phyloP scores from a whole-genome alignment of 441 rosid genomes.

The Euphorbia schlechtendalii region DNA sequence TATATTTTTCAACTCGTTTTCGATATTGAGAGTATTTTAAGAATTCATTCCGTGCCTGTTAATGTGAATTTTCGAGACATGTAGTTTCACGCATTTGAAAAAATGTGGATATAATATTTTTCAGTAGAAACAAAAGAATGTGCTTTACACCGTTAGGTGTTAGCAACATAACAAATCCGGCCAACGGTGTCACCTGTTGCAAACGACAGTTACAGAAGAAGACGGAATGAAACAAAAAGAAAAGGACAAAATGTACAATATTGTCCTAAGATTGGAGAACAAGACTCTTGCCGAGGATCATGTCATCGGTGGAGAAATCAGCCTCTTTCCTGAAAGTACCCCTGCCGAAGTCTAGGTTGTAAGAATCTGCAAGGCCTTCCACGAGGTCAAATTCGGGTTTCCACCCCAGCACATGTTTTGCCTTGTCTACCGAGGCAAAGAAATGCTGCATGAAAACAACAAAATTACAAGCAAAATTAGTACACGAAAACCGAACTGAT shows the following conservation, averaged over 20 bases:
- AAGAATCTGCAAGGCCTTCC: conserved; percentile 82
- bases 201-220: conserved; percentile 1
- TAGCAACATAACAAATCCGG: too few species aligned
- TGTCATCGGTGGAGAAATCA: conserved; percentile 81
- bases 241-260: conserved; percentile 1
- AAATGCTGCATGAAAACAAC: conserved; percentile 55
- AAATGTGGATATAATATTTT: too few species aligned
- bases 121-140: too few species aligned
- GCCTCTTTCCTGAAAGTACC: conserved; percentile 88
- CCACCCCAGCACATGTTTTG: conserved; percentile 71
- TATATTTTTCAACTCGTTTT: too few species aligned
- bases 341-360: conserved; percentile 81
- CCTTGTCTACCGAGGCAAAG: conserved; percentile 88
- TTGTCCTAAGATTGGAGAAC: conserved; percentile 51
- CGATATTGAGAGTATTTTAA: too few species aligned
- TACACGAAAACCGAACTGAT: too few species aligned
- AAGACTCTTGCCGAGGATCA: conserved; percentile 68
- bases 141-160: too few species aligned
- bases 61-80: too few species aligned
- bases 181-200: too few species aligned
- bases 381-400: conserved; percentile 73
- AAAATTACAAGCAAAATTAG: neutral
- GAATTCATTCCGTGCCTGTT: too few species aligned
- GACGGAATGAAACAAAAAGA: neutral
- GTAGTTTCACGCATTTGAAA: too few species aligned